Evolutionary conservation across 345 rosid genomes (phyloP).

Genomic region (Arabidopsis suecica): DNA sequence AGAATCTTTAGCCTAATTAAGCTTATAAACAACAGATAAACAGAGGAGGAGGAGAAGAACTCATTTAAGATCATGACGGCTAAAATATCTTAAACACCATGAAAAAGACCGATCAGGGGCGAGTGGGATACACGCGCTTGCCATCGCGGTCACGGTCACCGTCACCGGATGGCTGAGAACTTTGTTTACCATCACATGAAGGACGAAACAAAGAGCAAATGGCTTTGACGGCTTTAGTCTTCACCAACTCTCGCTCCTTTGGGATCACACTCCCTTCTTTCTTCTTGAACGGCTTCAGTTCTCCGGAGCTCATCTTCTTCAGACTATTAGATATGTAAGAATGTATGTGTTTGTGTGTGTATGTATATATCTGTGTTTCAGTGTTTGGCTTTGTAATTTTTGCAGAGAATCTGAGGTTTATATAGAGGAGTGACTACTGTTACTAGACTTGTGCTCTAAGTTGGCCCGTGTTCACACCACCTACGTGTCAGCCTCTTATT

Average conservation of each 20-base stretch:
- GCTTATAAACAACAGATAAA: slow-evolving; percentile 6
- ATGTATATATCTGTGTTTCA: not conserved
- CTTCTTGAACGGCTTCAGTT: slow-evolving; percentile 45
- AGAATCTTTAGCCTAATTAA: not conserved
- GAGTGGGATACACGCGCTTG: slow-evolving; percentile 32
- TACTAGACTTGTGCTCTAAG: not conserved
- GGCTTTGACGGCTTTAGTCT: slow-evolving; percentile 48
- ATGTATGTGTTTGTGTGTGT: slow-evolving; percentile 11
- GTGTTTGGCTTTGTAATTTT: slow-evolving; percentile 10
- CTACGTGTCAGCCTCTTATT: slow-evolving; percentile 1
- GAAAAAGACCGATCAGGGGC: slow-evolving; percentile 3
- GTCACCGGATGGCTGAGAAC: slow-evolving; percentile 4
- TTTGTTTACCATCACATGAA: slow-evolving; percentile 15
- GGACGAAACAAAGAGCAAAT: slow-evolving; percentile 21
- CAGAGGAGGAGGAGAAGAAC: slow-evolving; percentile 27
- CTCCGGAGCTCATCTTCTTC: slow-evolving; percentile 20
- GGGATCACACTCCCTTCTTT: slow-evolving; percentile 53
- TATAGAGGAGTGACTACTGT: slow-evolving; percentile 18
- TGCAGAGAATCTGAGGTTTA: not conserved
- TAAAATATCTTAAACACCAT: slow-evolving; percentile 5
- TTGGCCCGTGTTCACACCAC: slow-evolving; percentile 17
- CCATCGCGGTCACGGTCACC: not conserved
- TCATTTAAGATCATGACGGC: slow-evolving; percentile 23
- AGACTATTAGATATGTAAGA: not conserved
- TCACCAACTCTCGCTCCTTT: slow-evolving; percentile 50